Evolutionary conservation across 1,139 yeast genomes (phyloP).

Genomic region (Hanseniaspora gamundiae): DNA sequence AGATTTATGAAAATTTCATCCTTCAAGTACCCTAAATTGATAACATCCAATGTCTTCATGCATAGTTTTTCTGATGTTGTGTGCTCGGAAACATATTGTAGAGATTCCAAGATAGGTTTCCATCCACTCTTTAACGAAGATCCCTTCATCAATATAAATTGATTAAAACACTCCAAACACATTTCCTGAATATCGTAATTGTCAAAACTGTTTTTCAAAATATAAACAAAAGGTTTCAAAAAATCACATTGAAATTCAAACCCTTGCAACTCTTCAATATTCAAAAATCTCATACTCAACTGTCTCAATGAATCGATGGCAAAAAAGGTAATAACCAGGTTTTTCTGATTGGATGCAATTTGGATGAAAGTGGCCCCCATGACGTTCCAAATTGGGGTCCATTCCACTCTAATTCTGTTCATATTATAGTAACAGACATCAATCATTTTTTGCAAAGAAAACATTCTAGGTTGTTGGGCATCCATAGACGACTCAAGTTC

Average conservation of each 20-base stretch:
- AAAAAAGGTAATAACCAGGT: slow-evolving; percentile 68
- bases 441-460: slow-evolving; percentile 86
- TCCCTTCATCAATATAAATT: slow-evolving; percentile 72
- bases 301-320: slow-evolving; percentile 93
- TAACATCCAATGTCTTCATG: slow-evolving; percentile 31
- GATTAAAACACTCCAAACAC: slow-evolving; percentile 82
- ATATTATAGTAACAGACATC: slow-evolving; percentile 96
- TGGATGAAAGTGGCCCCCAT: slow-evolving; percentile 84
- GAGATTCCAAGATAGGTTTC: slow-evolving; percentile 76
- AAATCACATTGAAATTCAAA: slow-evolving; percentile 94
- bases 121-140: slow-evolving; percentile 81
- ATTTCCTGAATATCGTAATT: slow-evolving; percentile 63
- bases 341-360: slow-evolving; percentile 61
- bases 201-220: slow-evolving; percentile 54
- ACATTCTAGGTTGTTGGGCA: slow-evolving; percentile 76
- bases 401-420: slow-evolving; percentile 91
- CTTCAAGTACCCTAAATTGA: slow-evolving; percentile 35
- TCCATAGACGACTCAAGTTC: slow-evolving; percentile 85
- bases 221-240: slow-evolving; percentile 78
- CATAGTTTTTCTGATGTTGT: slow-evolving; percentile 6
- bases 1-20: slow-evolving; percentile 33
- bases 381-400: slow-evolving; percentile 92
- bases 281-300: slow-evolving; percentile 81
- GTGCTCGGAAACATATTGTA: slow-evolving; percentile 26
- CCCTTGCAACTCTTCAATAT: slow-evolving; percentile 86